A percentile compares a stretch with the other conserved stretches of the same genome.
These are phyloP conservation scores for Teunomyces panamensis DNA, from an alignment of 805 yeast genomes.

Conservation along the genomic window DNA sequence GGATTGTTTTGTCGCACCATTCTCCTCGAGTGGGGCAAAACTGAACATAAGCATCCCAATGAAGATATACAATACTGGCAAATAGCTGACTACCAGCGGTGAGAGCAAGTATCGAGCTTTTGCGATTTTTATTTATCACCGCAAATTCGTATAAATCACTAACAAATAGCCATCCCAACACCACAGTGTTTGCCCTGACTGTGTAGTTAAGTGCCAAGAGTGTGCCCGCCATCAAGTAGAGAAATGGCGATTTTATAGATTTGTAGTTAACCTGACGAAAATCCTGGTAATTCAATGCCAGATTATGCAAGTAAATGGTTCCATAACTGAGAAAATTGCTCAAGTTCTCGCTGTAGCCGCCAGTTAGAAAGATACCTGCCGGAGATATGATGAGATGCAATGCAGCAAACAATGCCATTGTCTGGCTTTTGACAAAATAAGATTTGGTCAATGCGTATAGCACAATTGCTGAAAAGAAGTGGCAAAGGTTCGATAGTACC, in stretches of 20 bases:
- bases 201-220: slow-evolving; percentile 56
- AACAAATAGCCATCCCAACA: slow-evolving; percentile 67
- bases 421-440: slow-evolving; percentile 10
- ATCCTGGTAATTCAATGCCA: slow-evolving; percentile 20
- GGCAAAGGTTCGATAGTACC: slow-evolving; percentile 49
- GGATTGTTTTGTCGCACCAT: slow-evolving; percentile 67
- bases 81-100: slow-evolving; percentile 59
- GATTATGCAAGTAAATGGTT: slow-evolving; percentile 54
- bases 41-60: slow-evolving; percentile 49
- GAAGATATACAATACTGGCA: slow-evolving; percentile 42
- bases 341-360: slow-evolving; percentile 74
- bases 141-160: slow-evolving; percentile 46
- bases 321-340: slow-evolving; percentile 59
- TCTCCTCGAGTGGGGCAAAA: slow-evolving; percentile 73
- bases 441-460: slow-evolving; percentile 48
- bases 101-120: slow-evolving; percentile 30
- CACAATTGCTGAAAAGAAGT: slow-evolving; percentile 46
- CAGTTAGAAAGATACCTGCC: slow-evolving; percentile 73
- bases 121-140: slow-evolving; percentile 11
- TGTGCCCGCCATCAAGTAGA: slow-evolving; percentile 49
- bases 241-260: slow-evolving; percentile 18
- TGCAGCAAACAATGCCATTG: slow-evolving; percentile 29
- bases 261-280: slow-evolving; percentile 13
- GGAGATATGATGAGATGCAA: slow-evolving; percentile 61
- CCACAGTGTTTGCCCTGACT: slow-evolving; percentile 71